phyloP scores from a whole-genome alignment of 139 green algal genomes.

The Volvox africanus region DNA sequence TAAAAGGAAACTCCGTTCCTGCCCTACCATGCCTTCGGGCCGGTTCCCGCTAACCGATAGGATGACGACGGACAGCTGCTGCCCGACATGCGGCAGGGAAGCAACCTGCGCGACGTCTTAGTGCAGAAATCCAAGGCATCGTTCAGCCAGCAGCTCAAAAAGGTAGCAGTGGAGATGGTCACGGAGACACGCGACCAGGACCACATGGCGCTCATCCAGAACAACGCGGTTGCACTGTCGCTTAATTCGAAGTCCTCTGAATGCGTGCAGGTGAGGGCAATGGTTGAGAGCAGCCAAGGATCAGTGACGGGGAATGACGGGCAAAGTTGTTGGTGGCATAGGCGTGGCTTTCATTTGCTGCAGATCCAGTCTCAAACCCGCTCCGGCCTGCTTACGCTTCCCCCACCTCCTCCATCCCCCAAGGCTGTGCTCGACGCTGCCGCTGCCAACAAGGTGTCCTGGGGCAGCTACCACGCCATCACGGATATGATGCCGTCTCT shows the following conservation, averaged over 20 bases:
- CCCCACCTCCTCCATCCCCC: background rate
- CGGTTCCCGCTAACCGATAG: background rate
- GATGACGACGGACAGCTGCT: constrained; percentile 46
- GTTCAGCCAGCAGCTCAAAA: constrained; percentile 62
- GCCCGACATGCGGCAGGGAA: constrained; percentile 35
- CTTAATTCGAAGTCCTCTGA: constrained; percentile 66
- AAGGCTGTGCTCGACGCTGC: constrained; percentile 36
- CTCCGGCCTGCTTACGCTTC: background rate
- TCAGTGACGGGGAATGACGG: background rate
- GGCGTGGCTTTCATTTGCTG: too few species aligned
- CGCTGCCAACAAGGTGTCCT: constrained; percentile 51
- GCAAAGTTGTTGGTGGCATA: background rate
- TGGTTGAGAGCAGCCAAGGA: background rate
- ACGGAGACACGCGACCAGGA: constrained; percentile 57
- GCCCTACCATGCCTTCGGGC: background rate
- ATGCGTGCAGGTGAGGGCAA: constrained; percentile 58
- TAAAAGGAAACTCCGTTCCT: background rate
- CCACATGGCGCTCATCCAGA: constrained; percentile 63
- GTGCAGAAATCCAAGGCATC: constrained; percentile 46
- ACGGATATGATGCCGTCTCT: constrained; percentile 67
- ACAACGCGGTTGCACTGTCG: constrained; percentile 64
- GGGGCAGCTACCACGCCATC: constrained; percentile 64
- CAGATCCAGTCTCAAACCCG: background rate
- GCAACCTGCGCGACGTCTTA: constrained; percentile 40
- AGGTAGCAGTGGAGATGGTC: constrained; percentile 64